phyloP scores from a whole-genome alignment of 1,284 basidiomycete species.

The Cryptococcus sp. region DNA sequence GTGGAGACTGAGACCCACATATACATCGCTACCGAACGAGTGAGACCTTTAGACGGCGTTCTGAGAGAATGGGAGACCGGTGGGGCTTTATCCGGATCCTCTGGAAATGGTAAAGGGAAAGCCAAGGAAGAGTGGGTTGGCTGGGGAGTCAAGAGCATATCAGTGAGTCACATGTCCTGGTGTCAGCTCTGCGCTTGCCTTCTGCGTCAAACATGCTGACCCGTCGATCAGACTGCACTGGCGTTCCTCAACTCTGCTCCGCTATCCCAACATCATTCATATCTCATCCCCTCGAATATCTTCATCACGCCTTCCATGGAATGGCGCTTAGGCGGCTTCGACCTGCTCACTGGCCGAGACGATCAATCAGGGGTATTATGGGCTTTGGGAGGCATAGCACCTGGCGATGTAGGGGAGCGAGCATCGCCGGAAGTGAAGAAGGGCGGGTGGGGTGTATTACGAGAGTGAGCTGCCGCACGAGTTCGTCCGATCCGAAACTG shows the following conservation, averaged over 20 bases:
- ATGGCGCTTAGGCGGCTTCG: slow-evolving; percentile 95
- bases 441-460: slow-evolving; percentile 76
- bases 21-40: slow-evolving; percentile 92
- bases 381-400: slow-evolving; percentile 70
- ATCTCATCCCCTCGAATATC: slow-evolving; percentile 70
- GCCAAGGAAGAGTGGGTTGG: slow-evolving; percentile 82
- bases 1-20: slow-evolving; percentile 84
- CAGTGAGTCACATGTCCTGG: slow-evolving; percentile 62
- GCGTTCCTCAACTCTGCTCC: slow-evolving; percentile 87
- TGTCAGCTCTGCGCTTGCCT: neutral
- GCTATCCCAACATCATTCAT: slow-evolving; percentile 82
- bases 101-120: slow-evolving; percentile 55
- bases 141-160: slow-evolving; percentile 90
- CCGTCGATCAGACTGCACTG: slow-evolving; percentile 68
- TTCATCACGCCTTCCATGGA: slow-evolving; percentile 84
- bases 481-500: neutral
- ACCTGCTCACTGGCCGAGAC: slow-evolving; percentile 65
- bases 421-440: slow-evolving; percentile 86
- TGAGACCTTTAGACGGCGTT: slow-evolving; percentile 71
- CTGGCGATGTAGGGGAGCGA: slow-evolving; percentile 62
- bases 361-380: slow-evolving; percentile 54
- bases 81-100: slow-evolving; percentile 28
- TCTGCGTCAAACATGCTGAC: neutral
- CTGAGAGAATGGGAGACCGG: slow-evolving; percentile 62
- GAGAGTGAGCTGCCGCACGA: slow-evolving; percentile 63